These are phyloP conservation scores for Margaritispora aquatica DNA, from an alignment of 495 filamentous ascomycete genomes.

Conservation along the genomic window DNA sequence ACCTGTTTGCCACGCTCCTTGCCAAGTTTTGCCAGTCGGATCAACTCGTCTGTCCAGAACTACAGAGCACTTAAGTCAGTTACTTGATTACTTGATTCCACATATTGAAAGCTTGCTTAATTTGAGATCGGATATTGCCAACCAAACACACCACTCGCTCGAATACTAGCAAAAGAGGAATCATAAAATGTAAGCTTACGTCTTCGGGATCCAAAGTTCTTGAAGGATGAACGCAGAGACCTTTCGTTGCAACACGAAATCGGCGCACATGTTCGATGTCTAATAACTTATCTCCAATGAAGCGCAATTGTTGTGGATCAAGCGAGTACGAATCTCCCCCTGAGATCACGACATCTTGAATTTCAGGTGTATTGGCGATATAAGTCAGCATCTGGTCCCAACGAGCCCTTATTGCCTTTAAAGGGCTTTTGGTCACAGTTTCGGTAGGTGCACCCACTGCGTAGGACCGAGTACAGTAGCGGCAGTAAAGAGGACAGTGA, in stretches of 20 bases:
- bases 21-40: constrained; percentile 40
- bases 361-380: constrained; percentile 37
- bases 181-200: too few species aligned
- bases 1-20: constrained; percentile 46
- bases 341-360: constrained; percentile 51
- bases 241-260: constrained; percentile 52
- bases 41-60: constrained; percentile 46
- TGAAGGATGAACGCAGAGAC: constrained; percentile 44
- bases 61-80: too few species aligned
- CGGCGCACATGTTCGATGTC: constrained; percentile 36
- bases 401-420: constrained; percentile 33
- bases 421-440: constrained; percentile 38
- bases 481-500: constrained; percentile 53
- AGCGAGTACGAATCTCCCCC: constrained; percentile 51
- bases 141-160: too few species aligned
- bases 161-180: too few species aligned
- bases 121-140: too few species aligned
- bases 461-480: constrained; percentile 54
- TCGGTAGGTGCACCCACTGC: constrained; percentile 45
- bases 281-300: constrained; percentile 22
- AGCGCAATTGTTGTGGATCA: constrained; percentile 12
- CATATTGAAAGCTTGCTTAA: too few species aligned
- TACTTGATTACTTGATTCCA: too few species aligned
- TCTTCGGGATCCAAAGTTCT: constrained; percentile 44
- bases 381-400: constrained; percentile 44